Conservation (phyloP, 495 filamentous ascomycete species). For the Penicillium goetzii region DNA sequence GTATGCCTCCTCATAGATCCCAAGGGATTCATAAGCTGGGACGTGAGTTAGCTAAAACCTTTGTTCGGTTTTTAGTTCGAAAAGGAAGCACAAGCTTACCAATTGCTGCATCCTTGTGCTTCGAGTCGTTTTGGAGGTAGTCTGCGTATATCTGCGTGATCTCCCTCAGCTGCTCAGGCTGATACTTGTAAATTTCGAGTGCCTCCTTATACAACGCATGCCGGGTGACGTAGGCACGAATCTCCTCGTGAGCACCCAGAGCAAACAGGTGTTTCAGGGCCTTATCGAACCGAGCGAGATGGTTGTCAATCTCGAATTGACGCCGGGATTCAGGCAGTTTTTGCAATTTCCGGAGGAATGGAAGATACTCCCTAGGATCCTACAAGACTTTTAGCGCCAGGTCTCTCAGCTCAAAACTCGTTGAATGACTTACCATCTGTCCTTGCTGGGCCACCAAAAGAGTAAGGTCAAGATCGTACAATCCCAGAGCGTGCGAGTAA, state of each 20-base stretch:
- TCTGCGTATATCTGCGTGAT: conserved; percentile 78
- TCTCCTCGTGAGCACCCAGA: conserved; percentile 71
- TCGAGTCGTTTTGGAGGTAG: conserved; percentile 71
- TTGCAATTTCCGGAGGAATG: conserved; percentile 87
- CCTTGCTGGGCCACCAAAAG: conserved; percentile 92
- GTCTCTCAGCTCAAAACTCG: background rate
- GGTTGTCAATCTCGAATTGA: conserved; percentile 84
- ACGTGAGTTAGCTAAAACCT: conserved; percentile 12
- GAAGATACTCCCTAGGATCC: conserved; percentile 93
- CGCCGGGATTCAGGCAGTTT: conserved; percentile 67
- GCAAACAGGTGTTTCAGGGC: conserved; percentile 75
- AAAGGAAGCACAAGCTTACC: conserved; percentile 38
- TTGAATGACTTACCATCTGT: conserved; percentile 62
- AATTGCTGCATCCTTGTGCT: conserved; percentile 81
- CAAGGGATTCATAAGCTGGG: conserved; percentile 85
- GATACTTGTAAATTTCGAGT: conserved; percentile 82
- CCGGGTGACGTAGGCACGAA: conserved; percentile 72
- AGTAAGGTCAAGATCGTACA: conserved; percentile 90
- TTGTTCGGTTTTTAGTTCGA: background rate
- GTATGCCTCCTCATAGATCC: conserved; percentile 68
- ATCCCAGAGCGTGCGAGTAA: conserved; percentile 87
- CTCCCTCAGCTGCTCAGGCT: conserved; percentile 58
- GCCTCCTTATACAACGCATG: conserved; percentile 79
- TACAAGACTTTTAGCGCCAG: conserved; percentile 21
- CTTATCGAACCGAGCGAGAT: conserved; percentile 74